Percentiles rank a stretch among this genome's conserved stretches.
Evolutionary conservation across 768 basidiomycete species (phyloP).

Genomic region (Lactarius vividus): DNA sequence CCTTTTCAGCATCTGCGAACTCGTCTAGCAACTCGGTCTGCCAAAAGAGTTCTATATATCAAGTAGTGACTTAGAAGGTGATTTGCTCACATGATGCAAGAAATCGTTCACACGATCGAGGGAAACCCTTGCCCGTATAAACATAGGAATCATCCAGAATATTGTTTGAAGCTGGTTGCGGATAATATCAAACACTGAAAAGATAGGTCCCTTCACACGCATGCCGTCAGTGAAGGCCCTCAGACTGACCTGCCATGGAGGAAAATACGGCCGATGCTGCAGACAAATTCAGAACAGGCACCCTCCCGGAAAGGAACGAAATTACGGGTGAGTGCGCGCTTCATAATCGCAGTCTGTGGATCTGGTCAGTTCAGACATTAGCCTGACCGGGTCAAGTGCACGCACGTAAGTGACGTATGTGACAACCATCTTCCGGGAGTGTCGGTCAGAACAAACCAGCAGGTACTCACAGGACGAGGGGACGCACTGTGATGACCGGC

Average conservation of each 20-base stretch:
- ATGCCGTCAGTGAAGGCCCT: background rate
- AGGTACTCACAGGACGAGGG: background rate
- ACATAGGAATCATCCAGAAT: conserved; percentile 29
- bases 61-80: background rate
- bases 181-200: conserved; percentile 41
- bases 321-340: conserved; percentile 34
- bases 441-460: background rate
- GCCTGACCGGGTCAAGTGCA: background rate
- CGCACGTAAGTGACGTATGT: conserved; percentile 36
- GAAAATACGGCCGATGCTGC: conserved; percentile 34
- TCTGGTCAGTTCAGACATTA: background rate
- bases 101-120: conserved; percentile 41
- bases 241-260: conserved; percentile 29
- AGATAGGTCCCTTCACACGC: background rate
- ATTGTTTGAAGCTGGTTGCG: conserved; percentile 33
- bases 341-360: conserved; percentile 35
- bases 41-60: background rate
- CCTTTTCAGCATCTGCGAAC: conserved; percentile 26
- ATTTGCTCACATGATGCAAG: conserved; percentile 32
- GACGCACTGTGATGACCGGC: conserved; percentile 38
- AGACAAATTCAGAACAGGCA: background rate
- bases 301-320: background rate
- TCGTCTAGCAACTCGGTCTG: conserved; percentile 38
- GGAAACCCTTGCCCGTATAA: conserved; percentile 39
- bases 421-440: conserved; percentile 34